Conservation (phyloP, 148 eudicot species). For the Gaultheria prostrata region DNA sequence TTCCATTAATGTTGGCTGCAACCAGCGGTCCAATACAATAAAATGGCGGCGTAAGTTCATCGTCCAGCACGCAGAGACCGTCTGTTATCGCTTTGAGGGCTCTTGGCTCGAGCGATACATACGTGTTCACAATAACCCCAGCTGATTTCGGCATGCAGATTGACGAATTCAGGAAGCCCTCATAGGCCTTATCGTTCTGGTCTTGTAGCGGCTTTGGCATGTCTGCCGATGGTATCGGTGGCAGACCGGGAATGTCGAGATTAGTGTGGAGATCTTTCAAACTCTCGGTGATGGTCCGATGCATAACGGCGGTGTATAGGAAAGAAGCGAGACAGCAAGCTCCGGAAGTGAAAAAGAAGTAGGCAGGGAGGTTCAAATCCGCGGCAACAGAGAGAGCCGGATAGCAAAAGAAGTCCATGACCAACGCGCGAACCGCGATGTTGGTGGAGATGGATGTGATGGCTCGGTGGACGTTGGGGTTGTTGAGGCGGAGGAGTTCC, state of each 20-base stretch:
- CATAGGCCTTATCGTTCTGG: constrained; percentile 12
- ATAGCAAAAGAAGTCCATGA: constrained; percentile 47
- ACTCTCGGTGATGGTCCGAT: constrained; percentile 25
- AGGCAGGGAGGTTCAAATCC: constrained; percentile 36
- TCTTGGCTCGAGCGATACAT: constrained; percentile 33
- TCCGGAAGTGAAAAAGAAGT: constrained; percentile 41
- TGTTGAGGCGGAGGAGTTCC: constrained; percentile 28
- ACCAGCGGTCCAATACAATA: constrained; percentile 50
- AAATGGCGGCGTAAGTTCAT: constrained; percentile 32
- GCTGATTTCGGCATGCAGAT: constrained; percentile 19
- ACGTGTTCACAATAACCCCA: constrained; percentile 41
- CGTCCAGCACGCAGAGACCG: constrained; percentile 28
- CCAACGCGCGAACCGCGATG: constrained; percentile 28
- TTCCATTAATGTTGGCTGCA: neutral
- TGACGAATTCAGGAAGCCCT: constrained; percentile 19
- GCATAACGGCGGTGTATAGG: constrained; percentile 29
- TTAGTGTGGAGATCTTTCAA: constrained; percentile 30
- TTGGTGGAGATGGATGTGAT: constrained; percentile 23
- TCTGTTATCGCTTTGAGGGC: constrained; percentile 27
- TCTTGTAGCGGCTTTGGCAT: constrained; percentile 37
- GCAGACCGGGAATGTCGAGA: constrained; percentile 40
- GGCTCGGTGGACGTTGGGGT: constrained; percentile 23
- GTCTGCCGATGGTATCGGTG: constrained; percentile 36
- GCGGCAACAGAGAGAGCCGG: constrained; percentile 28
- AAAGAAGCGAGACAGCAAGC: constrained; percentile 26